These are phyloP conservation scores for Coemansia sp. DNA, from an alignment of 192 early-diverging fungal species.

Conservation along the genomic window DNA sequence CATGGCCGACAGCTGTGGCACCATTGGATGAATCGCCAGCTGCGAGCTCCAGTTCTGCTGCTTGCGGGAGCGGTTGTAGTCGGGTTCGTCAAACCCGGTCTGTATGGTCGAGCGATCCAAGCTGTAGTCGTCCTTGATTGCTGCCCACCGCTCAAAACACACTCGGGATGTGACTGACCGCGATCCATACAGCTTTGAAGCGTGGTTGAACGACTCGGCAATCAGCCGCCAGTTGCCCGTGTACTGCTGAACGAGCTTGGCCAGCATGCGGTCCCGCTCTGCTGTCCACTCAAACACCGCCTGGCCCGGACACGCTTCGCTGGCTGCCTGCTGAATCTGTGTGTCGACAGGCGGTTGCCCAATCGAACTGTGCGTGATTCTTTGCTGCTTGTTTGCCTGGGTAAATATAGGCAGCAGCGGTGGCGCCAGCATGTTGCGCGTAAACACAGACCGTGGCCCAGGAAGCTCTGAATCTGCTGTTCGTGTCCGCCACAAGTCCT, in stretches of 20 bases:
- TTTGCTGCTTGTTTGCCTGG: conserved; percentile 39
- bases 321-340: conserved; percentile 31
- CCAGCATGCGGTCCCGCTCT: conserved; percentile 43
- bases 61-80: conserved; percentile 32
- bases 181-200: conserved; percentile 32
- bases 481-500: conserved; percentile 9
- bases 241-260: conserved; percentile 46
- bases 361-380: conserved; percentile 21
- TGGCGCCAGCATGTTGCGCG: conserved; percentile 46
- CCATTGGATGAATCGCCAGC: conserved; percentile 22
- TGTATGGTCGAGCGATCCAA: conserved; percentile 36
- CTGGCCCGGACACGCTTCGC: conserved; percentile 48
- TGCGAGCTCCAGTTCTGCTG: conserved; percentile 29
- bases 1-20: conserved; percentile 29
- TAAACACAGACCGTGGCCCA: conserved; percentile 34
- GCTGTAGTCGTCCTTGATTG: conserved; percentile 45
- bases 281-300: conserved; percentile 47
- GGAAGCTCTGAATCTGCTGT: conserved; percentile 21
- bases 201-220: conserved; percentile 46
- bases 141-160: conserved; percentile 47
- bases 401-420: conserved; percentile 50
- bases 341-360: conserved; percentile 42
- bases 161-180: conserved; percentile 31
- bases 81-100: conserved; percentile 49
- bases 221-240: conserved; percentile 52